phyloP scores from a whole-genome alignment of 2,329 filamentous ascomycete genomes.

The Diaporthe caulivora region DNA sequence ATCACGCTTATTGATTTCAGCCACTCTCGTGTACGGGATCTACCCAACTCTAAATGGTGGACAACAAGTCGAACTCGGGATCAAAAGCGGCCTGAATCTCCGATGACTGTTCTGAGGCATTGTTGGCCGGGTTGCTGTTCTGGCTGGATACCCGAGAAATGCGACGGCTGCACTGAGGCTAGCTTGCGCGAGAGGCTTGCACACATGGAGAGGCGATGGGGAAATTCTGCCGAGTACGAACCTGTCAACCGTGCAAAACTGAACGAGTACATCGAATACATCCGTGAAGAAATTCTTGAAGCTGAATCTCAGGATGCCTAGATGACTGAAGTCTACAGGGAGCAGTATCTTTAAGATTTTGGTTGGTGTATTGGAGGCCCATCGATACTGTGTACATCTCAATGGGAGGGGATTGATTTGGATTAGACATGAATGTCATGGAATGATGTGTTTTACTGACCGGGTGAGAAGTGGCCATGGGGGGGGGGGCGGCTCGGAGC shows the following conservation, averaged over 20 bases:
- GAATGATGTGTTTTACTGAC: not conserved
- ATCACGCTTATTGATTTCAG: conserved; percentile 13
- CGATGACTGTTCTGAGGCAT: not conserved
- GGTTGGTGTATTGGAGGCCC: conserved; percentile 5
- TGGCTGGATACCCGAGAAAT: conserved; percentile 7
- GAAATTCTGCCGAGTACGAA: not conserved
- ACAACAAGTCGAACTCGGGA: not conserved
- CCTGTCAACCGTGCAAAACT: not conserved
- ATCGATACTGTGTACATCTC: conserved; percentile 5
- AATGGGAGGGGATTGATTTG: not conserved
- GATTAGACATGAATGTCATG: conserved; percentile 1
- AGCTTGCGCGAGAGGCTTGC: not conserved
- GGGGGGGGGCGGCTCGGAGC: too few species aligned
- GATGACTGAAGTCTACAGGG: conserved; percentile 8
- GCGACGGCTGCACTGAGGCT: conserved; percentile 7
- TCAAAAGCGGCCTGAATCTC: not conserved
- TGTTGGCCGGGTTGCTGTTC: not conserved
- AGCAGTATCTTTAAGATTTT: conserved; percentile 2
- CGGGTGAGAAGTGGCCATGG: too few species aligned
- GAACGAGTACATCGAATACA: conserved; percentile 2
- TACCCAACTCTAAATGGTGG: not conserved
- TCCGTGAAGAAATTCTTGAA: not conserved
- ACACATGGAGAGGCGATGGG: not conserved
- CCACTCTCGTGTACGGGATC: conserved; percentile 3
- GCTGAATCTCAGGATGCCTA: conserved; percentile 1